Conservation (phyloP, 108 stramenopile genomes). For the Fistulifera solaris region DNA sequence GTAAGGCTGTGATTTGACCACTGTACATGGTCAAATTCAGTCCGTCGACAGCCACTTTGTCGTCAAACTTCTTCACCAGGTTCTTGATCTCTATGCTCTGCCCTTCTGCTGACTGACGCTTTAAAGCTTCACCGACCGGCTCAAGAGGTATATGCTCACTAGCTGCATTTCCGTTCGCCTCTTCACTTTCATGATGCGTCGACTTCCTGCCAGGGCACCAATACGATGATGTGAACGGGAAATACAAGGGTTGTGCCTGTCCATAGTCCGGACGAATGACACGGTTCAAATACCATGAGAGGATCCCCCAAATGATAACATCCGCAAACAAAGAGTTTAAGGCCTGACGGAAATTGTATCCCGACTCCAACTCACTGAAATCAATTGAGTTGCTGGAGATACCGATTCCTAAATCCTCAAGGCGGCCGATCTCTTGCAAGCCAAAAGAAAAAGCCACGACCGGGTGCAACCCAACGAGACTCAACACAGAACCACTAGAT, state of each 20-base stretch:
- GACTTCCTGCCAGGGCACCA: conserved; percentile 43
- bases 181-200: conserved; percentile 6
- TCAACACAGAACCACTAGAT: conserved; percentile 14
- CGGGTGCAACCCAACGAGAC: conserved; percentile 59
- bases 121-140: conserved; percentile 40
- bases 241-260: conserved; percentile 67
- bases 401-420: conserved; percentile 68
- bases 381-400: conserved; percentile 27
- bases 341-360: conserved; percentile 35
- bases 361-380: conserved; percentile 46
- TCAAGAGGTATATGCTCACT: conserved; percentile 31
- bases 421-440: conserved; percentile 61
- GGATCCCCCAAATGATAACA: conserved; percentile 65
- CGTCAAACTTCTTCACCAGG: conserved; percentile 74
- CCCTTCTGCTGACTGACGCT: conserved; percentile 28
- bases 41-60: conserved; percentile 85
- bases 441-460: conserved; percentile 68
- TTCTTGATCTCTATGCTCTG: conserved; percentile 55
- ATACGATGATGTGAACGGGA: conserved; percentile 61
- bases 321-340: conserved; percentile 63
- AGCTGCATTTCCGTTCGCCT: conserved; percentile 13
- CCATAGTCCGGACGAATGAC: conserved; percentile 77
- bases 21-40: conserved; percentile 82
- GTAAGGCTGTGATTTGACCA: conserved; percentile 85
- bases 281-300: conserved; percentile 85